Percentiles rank a stretch among this genome's conserved stretches.
Evolutionary conservation across 441 rosid genomes (phyloP).

Genomic region (Jatropha podagrica): DNA sequence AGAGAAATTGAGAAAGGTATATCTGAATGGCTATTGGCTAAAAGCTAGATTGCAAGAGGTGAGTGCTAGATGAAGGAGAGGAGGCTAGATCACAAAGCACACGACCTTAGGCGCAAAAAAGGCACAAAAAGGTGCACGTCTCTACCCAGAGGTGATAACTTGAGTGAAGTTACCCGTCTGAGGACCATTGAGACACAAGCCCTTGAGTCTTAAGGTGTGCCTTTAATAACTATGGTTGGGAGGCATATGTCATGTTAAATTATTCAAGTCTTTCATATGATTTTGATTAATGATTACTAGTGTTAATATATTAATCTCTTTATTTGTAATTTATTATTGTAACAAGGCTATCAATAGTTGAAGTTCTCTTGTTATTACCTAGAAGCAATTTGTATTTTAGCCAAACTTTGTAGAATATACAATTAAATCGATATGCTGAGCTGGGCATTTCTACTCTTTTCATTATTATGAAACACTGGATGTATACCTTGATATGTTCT

Average conservation of each 20-base stretch:
- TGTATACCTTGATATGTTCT: background rate
- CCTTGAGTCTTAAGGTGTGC: too few species aligned
- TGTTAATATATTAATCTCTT: background rate
- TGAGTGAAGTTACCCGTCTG: too few species aligned
- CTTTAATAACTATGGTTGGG: too few species aligned
- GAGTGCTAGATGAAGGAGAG: too few species aligned
- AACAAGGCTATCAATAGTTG: background rate
- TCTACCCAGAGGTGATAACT: too few species aligned
- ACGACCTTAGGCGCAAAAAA: too few species aligned
- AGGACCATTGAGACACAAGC: too few species aligned
- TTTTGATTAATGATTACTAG: background rate
- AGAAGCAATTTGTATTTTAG: background rate
- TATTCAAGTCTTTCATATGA: background rate
- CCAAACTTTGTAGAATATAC: background rate
- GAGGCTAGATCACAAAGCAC: too few species aligned
- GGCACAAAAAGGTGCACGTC: too few species aligned
- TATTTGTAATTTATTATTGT: slow-evolving; percentile 3
- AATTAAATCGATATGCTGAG: background rate
- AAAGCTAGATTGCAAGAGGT: too few species aligned
- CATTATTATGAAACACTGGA: background rate
- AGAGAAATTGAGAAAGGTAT: too few species aligned
- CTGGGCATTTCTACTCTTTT: background rate
- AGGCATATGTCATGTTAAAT: background rate
- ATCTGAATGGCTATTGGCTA: too few species aligned
- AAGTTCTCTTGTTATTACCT: background rate